Evolutionary conservation across 352 stramenopile species (phyloP).

Genomic region (Phytophthora aleatoria): DNA sequence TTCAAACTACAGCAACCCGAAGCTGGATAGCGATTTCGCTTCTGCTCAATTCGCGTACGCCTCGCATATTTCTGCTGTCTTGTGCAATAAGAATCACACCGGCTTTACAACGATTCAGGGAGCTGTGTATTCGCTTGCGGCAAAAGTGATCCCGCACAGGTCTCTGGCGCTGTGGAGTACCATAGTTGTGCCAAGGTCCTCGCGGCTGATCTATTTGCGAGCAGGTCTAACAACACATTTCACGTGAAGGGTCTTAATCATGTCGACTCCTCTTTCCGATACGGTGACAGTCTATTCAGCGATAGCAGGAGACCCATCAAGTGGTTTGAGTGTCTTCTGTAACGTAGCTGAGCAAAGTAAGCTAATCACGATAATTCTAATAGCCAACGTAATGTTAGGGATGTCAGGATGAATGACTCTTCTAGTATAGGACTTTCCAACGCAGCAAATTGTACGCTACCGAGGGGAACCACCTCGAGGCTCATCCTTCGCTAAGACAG

Average conservation of each 20-base stretch:
- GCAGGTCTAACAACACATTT: constrained; percentile 31
- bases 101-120: constrained; percentile 25
- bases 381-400: no score
- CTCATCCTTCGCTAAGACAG: no score
- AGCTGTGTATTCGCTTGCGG: constrained; percentile 18
- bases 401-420: no score
- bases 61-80: constrained; percentile 21
- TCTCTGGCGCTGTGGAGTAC: constrained; percentile 42
- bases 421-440: no score
- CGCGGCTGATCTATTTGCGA: not conserved
- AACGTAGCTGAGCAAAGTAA: constrained; percentile 29
- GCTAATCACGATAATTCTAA: no score
- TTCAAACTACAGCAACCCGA: constrained; percentile 1
- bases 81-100: constrained; percentile 31
- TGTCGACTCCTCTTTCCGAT: constrained; percentile 44
- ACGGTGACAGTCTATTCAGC: constrained; percentile 51
- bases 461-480: no score
- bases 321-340: constrained; percentile 32
- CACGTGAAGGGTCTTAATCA: constrained; percentile 60
- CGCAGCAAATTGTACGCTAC: no score
- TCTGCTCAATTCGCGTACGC: constrained; percentile 24
- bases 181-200: constrained; percentile 43
- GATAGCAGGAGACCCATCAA: constrained; percentile 53
- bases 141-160: constrained; percentile 21
- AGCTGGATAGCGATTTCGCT: constrained; percentile 12